phyloP scores from a whole-genome alignment of 2,329 filamentous ascomycete species.

The Ascosphaera apis region DNA sequence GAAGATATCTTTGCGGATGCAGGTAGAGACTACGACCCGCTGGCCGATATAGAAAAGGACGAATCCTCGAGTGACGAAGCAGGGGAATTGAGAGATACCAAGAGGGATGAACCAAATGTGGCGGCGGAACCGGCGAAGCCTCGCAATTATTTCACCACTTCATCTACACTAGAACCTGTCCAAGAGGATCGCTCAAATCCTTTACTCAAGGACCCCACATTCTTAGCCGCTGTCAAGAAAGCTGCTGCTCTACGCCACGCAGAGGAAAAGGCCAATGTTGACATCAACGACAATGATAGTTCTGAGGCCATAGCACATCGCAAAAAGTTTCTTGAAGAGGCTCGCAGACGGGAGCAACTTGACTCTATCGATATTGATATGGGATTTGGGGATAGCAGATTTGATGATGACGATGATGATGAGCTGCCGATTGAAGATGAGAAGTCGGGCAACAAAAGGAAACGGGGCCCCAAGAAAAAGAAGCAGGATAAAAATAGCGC shows the following conservation, averaged over 20 bases:
- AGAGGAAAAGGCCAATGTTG: slow-evolving; percentile 19
- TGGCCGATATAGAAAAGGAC: slow-evolving; percentile 29
- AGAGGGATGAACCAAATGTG: neutral
- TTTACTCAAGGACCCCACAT: slow-evolving; percentile 46
- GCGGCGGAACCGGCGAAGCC: slow-evolving; percentile 7
- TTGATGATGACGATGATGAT: slow-evolving; percentile 70
- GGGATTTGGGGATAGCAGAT: slow-evolving; percentile 72
- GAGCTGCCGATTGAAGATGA: slow-evolving; percentile 35
- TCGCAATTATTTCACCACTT: slow-evolving; percentile 27
- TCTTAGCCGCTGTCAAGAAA: slow-evolving; percentile 67
- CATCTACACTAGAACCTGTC: slow-evolving; percentile 13
- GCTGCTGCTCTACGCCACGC: slow-evolving; percentile 38
- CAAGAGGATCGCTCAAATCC: slow-evolving; percentile 16
- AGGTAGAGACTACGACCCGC: slow-evolving; percentile 36
- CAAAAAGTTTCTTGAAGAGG: slow-evolving; percentile 48
- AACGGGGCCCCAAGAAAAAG: slow-evolving; percentile 31
- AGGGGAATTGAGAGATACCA: neutral
- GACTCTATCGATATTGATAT: slow-evolving; percentile 85
- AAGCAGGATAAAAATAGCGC: slow-evolving; percentile 40
- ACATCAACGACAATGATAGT: slow-evolving; percentile 26
- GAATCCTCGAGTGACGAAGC: slow-evolving; percentile 17
- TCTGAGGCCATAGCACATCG: slow-evolving; percentile 44
- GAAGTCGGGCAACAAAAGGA: slow-evolving; percentile 19
- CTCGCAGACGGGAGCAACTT: slow-evolving; percentile 34
- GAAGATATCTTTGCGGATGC: slow-evolving; percentile 41